phyloP scores from a whole-genome alignment of 1,139 yeast species.

The Blastobotrys elegans region DNA sequence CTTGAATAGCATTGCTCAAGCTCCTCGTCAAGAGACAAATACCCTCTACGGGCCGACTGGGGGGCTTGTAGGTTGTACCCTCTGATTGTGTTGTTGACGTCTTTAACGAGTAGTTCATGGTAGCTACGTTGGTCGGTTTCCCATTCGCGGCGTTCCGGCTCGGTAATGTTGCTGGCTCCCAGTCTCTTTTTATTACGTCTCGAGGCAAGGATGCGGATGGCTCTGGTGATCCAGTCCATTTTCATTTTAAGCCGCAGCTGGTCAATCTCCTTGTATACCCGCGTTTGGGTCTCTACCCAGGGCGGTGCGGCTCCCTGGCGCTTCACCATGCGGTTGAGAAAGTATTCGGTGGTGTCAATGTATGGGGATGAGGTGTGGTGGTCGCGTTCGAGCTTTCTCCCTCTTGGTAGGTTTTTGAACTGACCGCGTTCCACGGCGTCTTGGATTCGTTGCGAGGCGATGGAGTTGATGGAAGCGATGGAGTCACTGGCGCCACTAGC shows the following conservation, averaged over 20 bases:
- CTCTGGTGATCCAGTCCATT: conserved; percentile 17
- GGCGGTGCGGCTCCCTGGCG: conserved; percentile 80
- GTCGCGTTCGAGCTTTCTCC: conserved; percentile 50
- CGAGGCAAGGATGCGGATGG: background rate
- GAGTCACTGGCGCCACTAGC: conserved; percentile 48
- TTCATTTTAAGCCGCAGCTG: conserved; percentile 38
- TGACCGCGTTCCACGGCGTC: conserved; percentile 70
- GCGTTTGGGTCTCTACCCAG: conserved; percentile 79
- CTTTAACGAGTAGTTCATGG: conserved; percentile 42
- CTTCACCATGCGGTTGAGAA: conserved; percentile 64
- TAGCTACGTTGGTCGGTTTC: conserved; percentile 37
- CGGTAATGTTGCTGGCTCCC: background rate
- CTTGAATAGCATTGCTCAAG: conserved; percentile 26
- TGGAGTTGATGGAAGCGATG: conserved; percentile 50
- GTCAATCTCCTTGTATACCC: conserved; percentile 45
- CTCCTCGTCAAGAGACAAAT: conserved; percentile 52
- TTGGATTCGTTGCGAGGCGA: conserved; percentile 72
- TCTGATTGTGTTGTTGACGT: conserved; percentile 56
- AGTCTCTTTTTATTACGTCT: background rate
- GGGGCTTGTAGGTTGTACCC: conserved; percentile 83
- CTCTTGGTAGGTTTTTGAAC: conserved; percentile 62
- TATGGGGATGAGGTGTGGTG: conserved; percentile 40
- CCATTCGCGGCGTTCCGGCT: conserved; percentile 33
- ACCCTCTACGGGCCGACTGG: conserved; percentile 63
- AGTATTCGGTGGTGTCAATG: conserved; percentile 58